phyloP scores from a whole-genome alignment of 2,329 filamentous ascomycete genomes.

The Epichloe scottii region DNA sequence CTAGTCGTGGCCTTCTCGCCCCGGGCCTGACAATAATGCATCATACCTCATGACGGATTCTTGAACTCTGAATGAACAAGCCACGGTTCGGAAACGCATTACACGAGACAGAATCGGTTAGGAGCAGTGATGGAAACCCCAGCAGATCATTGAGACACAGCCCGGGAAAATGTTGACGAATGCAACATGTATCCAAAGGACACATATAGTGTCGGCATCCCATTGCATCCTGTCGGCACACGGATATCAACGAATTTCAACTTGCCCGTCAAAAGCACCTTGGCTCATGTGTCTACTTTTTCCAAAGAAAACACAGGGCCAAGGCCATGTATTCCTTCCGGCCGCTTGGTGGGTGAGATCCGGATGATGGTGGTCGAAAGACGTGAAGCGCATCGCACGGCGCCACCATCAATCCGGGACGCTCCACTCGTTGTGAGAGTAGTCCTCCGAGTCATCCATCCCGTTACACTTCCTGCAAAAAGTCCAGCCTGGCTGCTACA shows the following conservation, averaged over 20 bases:
- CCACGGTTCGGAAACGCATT: background rate
- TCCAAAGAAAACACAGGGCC: background rate
- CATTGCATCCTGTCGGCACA: background rate
- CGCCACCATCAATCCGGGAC: background rate
- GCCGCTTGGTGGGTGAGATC: conserved; percentile 3
- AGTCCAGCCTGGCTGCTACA: background rate
- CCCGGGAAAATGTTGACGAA: background rate
- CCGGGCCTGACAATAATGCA: no score
- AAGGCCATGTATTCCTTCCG: background rate
- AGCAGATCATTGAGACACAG: background rate
- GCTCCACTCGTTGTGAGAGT: background rate
- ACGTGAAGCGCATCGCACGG: background rate
- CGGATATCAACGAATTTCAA: no score
- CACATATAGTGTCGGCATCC: no score
- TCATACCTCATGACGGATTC: no score
- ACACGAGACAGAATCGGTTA: background rate
- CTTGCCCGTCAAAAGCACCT: background rate
- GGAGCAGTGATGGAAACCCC: background rate
- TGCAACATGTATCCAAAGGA: background rate
- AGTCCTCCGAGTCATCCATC: background rate
- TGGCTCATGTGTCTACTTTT: no score
- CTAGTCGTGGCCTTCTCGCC: no score
- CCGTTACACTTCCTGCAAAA: background rate
- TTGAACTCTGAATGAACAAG: no score
- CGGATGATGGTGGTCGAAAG: background rate